Conservation (phyloP, 495 filamentous ascomycete genomes). For the Antarctomyces pellizariae region DNA sequence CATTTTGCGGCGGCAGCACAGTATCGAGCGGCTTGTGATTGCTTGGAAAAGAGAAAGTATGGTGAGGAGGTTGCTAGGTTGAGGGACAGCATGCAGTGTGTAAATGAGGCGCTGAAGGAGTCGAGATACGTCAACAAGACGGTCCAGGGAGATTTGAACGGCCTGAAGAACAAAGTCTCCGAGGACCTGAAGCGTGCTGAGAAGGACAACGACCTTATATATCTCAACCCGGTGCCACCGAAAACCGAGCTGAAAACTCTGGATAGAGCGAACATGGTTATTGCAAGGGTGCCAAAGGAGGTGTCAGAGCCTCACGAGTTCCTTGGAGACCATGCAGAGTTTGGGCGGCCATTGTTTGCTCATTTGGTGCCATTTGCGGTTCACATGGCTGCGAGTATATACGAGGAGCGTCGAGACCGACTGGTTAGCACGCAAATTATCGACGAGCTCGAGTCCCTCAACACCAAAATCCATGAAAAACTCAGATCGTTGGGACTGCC, state of each 20-base stretch:
- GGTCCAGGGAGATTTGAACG: slow-evolving; percentile 63
- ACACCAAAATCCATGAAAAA: slow-evolving; percentile 55
- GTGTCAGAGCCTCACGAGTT: slow-evolving; percentile 57
- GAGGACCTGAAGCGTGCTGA: slow-evolving; percentile 84
- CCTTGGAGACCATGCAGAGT: slow-evolving; percentile 53
- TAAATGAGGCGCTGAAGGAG: slow-evolving; percentile 73
- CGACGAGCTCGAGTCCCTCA: slow-evolving; percentile 62
- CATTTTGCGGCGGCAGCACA: slow-evolving; percentile 95
- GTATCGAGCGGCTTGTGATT: slow-evolving; percentile 81
- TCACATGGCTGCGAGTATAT: slow-evolving; percentile 84
- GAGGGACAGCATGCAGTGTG: slow-evolving; percentile 56
- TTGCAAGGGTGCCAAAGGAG: slow-evolving; percentile 54
- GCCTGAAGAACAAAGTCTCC: slow-evolving; percentile 54
- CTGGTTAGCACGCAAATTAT: slow-evolving; percentile 71
- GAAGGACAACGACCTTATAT: slow-evolving; percentile 91
- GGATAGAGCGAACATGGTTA: slow-evolving; percentile 75
- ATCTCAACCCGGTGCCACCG: slow-evolving; percentile 62
- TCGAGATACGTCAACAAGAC: slow-evolving; percentile 63
- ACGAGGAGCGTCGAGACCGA: slow-evolving; percentile 74
- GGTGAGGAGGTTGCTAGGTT: slow-evolving; percentile 87
- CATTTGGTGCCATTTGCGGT: slow-evolving; percentile 92
- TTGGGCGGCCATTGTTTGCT: slow-evolving; percentile 68
- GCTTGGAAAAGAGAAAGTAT: slow-evolving; percentile 80
- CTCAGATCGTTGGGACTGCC: slow-evolving; percentile 71
- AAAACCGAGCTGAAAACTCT: slow-evolving; percentile 74